phyloP scores from a whole-genome alignment of 2,329 filamentous ascomycete genomes.

The Beauveria caledonica region DNA sequence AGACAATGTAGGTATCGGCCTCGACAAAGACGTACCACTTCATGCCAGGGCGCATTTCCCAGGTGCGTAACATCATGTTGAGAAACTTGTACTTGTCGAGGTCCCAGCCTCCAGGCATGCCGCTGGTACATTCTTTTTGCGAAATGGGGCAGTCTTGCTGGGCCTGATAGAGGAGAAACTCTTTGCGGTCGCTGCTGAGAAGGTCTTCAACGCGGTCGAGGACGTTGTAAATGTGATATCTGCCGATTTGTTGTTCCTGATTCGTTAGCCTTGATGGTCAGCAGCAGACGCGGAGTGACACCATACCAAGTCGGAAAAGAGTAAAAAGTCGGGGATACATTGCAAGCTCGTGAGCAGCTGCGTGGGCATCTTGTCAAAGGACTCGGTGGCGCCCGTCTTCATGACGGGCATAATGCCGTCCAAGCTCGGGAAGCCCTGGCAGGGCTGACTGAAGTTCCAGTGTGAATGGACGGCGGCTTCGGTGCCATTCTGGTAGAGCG shows the following conservation, averaged over 20 bases:
- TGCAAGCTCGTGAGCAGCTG: slow-evolving; percentile 47
- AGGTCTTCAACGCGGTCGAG: slow-evolving; percentile 31
- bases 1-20: slow-evolving; percentile 50
- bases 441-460: slow-evolving; percentile 30
- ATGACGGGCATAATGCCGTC: slow-evolving; percentile 43
- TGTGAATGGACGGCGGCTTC: slow-evolving; percentile 25
- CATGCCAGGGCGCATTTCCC: slow-evolving; percentile 41
- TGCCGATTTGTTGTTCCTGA: slow-evolving; percentile 41
- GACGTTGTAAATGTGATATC: slow-evolving; percentile 34
- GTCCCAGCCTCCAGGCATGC: slow-evolving; percentile 36
- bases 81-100: slow-evolving; percentile 56
- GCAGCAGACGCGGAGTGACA: not conserved
- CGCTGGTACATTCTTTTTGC: slow-evolving; percentile 34
- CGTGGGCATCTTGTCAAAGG: slow-evolving; percentile 44
- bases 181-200: slow-evolving; percentile 29
- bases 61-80: slow-evolving; percentile 49
- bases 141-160: slow-evolving; percentile 39
- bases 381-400: slow-evolving; percentile 52
- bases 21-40: slow-evolving; percentile 56
- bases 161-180: slow-evolving; percentile 38
- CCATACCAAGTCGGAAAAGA: slow-evolving; percentile 46
- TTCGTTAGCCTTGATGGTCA: not conserved
- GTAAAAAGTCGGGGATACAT: slow-evolving; percentile 45
- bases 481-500: slow-evolving; percentile 29
- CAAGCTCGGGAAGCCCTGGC: slow-evolving; percentile 33